phyloP scores from a whole-genome alignment of 441 rosid species.

The Pelargonium myrrhifolium region DNA sequence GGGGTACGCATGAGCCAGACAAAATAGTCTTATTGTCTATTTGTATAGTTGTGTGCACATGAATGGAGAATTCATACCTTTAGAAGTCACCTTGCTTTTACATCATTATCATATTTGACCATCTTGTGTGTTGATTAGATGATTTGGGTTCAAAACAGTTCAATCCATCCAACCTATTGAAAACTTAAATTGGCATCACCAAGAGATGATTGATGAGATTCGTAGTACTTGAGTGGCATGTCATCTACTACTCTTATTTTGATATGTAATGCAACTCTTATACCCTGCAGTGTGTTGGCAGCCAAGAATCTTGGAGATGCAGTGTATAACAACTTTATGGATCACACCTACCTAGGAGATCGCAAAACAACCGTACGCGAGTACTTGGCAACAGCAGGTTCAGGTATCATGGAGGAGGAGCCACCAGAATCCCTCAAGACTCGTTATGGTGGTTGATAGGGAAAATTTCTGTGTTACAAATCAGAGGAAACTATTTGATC shows the following conservation, averaged over 20 bases:
- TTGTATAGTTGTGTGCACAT: not conserved
- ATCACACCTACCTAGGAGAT: slow-evolving; percentile 77
- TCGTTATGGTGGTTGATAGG: slow-evolving; percentile 68
- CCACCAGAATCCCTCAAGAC: slow-evolving; percentile 69
- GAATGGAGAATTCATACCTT: not conserved
- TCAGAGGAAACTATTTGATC: no score
- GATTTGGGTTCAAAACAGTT: no score
- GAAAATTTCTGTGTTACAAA: no score
- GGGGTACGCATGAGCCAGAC: not conserved
- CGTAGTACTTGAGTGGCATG: not conserved
- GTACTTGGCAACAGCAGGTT: slow-evolving; percentile 57
- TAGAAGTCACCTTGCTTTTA: not conserved
- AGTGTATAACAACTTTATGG: slow-evolving; percentile 65
- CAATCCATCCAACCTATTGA: no score
- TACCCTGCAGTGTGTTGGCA: slow-evolving; percentile 64
- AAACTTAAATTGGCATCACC: no score
- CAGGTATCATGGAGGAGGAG: slow-evolving; percentile 83
- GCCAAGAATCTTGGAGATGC: slow-evolving; percentile 64
- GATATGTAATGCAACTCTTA: not conserved
- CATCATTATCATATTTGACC: not conserved
- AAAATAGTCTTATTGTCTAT: no score
- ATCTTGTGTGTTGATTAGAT: not conserved
- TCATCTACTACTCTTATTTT: not conserved
- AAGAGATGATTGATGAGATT: no score
- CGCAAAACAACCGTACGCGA: slow-evolving; percentile 56